Evolutionary conservation across 2,329 filamentous ascomycete genomes (phyloP).

Genomic region (Mariannaea sp.): DNA sequence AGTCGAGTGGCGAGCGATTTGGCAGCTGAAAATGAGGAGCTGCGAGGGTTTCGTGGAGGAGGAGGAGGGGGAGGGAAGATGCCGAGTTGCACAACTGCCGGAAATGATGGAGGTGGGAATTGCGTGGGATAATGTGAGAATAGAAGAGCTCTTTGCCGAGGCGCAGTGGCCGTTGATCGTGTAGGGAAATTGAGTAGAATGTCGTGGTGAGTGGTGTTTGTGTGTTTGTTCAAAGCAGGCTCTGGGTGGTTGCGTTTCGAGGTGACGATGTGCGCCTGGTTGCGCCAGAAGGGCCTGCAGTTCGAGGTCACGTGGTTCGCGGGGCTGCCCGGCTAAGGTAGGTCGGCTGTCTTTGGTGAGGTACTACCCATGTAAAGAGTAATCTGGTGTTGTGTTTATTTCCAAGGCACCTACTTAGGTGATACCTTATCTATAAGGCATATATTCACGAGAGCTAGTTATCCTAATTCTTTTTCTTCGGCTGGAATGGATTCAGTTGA

Average conservation of each 20-base stretch:
- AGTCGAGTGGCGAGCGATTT: conserved; percentile 19
- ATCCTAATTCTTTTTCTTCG: neutral
- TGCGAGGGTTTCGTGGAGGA: conserved; percentile 12
- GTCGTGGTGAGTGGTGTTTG: conserved; percentile 26
- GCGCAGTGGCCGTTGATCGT: conserved; percentile 16
- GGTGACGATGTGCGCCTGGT: conserved; percentile 41
- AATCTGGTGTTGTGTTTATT: no score
- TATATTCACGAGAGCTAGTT: no score
- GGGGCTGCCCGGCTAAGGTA: conserved; percentile 32
- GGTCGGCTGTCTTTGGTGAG: neutral
- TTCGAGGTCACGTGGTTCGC: conserved; percentile 42
- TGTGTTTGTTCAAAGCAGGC: conserved; percentile 33
- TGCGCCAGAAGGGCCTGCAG: conserved; percentile 31
- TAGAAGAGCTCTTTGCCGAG: conserved; percentile 22
- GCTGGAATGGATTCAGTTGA: conserved; percentile 3
- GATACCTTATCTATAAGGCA: no score
- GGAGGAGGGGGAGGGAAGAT: neutral
- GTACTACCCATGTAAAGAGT: no score
- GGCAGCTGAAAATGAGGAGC: conserved; percentile 28
- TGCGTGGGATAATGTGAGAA: neutral
- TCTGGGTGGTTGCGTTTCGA: conserved; percentile 33
- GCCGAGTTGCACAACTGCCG: conserved; percentile 6
- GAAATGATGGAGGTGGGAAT: neutral
- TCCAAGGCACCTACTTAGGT: no score
- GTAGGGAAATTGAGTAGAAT: conserved; percentile 5